Evolutionary conservation across 352 stramenopile species (phyloP), one percentile per base, ranked within the genome.

Genomic region (Poterioochromonas sp.): DNA sequence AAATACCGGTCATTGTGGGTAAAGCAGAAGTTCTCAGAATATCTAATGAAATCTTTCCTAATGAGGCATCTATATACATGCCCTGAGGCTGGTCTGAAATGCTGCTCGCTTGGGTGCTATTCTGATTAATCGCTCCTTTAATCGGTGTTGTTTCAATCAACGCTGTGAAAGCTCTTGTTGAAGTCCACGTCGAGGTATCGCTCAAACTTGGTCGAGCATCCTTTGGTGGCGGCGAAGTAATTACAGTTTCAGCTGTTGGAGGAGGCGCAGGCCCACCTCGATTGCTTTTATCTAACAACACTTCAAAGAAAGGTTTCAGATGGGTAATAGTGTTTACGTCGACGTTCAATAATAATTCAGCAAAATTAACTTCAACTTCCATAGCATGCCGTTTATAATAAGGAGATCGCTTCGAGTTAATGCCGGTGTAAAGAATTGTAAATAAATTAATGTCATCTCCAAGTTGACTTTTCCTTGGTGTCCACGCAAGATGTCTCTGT

Each of bases 401-500:
- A 18, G 71, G 71, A 22, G 71, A 78, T 43, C 15, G 5, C 3
- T 3, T 35, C 5, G 29, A n/a, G n/a, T 47, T 41, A 26, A 78
- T 68, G 43, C 20, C 44, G 20, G 32, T 37, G 32, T 15, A 65
- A 15, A 15, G 26, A 11, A 78, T 29, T 37, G 8, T 41, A 3
- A 78, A 32, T 8, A 78, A 35, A 51, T 51, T 64, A 40, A 11
- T 35, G 29, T 29, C 26, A 18, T 69, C 71, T 34, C 43, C 20
- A 32, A 20, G 22, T 60, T 29, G 18, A n/a, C n/a, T n/a, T n/a
- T n/a, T n/a, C n/a, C n/a, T n/a, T 40, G 71, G 71, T 8, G 71
- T 78, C 47, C 71, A 68, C 1, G 53, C 71, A 22, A 78, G 5
- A 37, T 78, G 41, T 64, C 34, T 22, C 29, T 78, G 71, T 22